These are phyloP conservation scores for Puccinia polysora DNA, from an alignment of 1,284 basidiomycete genomes.

Conservation along the genomic window DNA sequence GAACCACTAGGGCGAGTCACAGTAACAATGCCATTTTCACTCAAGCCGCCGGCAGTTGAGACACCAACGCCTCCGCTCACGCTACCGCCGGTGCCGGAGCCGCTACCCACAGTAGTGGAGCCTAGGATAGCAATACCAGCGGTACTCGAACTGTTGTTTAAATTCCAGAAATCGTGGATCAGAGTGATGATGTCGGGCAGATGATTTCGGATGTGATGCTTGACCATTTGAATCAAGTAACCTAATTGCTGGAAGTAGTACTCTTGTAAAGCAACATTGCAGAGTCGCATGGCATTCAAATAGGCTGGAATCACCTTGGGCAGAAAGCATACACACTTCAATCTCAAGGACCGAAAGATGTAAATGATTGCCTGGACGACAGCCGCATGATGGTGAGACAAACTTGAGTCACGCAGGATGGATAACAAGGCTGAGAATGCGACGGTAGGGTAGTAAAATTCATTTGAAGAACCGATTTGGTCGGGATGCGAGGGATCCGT, in stretches of 20 bases:
- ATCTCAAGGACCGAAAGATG: constrained; percentile 95
- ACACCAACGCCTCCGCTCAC: constrained; percentile 19
- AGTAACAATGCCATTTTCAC: constrained; percentile 34
- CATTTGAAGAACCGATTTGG: constrained; percentile 58
- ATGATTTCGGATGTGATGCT: constrained; percentile 93
- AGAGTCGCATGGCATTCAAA: constrained; percentile 76
- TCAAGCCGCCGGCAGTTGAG: constrained; percentile 17
- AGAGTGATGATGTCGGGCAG: constrained; percentile 75
- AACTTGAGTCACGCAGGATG: constrained; percentile 81
- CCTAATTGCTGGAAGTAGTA: constrained; percentile 95
- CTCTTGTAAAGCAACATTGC: constrained; percentile 74
- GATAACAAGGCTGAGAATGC: constrained; percentile 84
- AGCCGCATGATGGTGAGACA: constrained; percentile 73
- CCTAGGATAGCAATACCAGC: constrained; percentile 15
- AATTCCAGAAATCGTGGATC: constrained; percentile 79
- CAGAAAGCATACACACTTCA: constrained; percentile 92
- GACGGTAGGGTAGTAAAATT: constrained; percentile 97
- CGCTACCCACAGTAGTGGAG: constrained; percentile 7
- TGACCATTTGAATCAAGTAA: constrained; percentile 92
- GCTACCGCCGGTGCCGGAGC: constrained; percentile 1
- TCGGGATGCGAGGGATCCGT: constrained; percentile 61
- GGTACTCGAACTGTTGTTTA: constrained; percentile 25
- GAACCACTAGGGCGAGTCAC: constrained; percentile 58
- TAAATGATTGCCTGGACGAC: constrained; percentile 99
- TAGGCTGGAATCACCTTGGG: constrained; percentile 97